A percentile compares a stretch with the other conserved stretches of the same genome.
Evolutionary conservation across 345 rosid genomes (phyloP).

Genomic region (Arabidopsis thaliana): DNA sequence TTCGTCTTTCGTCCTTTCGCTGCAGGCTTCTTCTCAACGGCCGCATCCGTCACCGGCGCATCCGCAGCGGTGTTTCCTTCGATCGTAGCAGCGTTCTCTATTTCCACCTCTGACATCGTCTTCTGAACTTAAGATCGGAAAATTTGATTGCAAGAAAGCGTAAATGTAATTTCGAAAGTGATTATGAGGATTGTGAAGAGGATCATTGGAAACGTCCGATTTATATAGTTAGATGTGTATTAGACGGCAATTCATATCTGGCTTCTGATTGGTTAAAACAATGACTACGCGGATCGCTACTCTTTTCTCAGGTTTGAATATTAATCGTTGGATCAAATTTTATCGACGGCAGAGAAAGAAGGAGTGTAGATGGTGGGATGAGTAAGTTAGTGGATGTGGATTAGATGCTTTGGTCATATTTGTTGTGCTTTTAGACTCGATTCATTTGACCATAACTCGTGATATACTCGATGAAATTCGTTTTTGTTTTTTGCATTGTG

Average conservation of each 20-base stretch:
- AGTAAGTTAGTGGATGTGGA: constrained; percentile 32
- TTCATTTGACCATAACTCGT: constrained; percentile 49
- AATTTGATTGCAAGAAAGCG: background rate
- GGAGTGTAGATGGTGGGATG: background rate
- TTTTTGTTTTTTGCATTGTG: constrained; percentile 41
- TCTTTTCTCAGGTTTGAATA: constrained; percentile 52
- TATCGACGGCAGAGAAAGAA: constrained; percentile 54
- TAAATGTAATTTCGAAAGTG: background rate
- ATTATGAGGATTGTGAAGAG: constrained; percentile 3
- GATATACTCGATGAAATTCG: constrained; percentile 38
- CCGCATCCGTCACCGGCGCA: constrained; percentile 31
- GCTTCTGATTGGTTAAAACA: constrained; percentile 59
- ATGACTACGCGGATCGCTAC: constrained; percentile 56
- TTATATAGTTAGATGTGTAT: constrained; percentile 60
- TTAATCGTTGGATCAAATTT: constrained; percentile 55
- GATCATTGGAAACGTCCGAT: constrained; percentile 28
- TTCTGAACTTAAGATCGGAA: background rate
- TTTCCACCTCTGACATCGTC: constrained; percentile 8
- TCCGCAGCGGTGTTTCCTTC: constrained; percentile 36
- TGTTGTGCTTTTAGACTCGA: constrained; percentile 73
- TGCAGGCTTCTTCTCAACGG: constrained; percentile 48
- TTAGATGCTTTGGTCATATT: constrained; percentile 40
- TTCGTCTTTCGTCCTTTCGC: constrained; percentile 49
- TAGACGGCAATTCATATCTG: constrained; percentile 45
- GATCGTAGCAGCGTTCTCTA: constrained; percentile 13